Percentiles rank a stretch among this genome's conserved stretches.
Evolutionary conservation across 345 rosid genomes (phyloP).

Genomic region (Acer negundo): DNA sequence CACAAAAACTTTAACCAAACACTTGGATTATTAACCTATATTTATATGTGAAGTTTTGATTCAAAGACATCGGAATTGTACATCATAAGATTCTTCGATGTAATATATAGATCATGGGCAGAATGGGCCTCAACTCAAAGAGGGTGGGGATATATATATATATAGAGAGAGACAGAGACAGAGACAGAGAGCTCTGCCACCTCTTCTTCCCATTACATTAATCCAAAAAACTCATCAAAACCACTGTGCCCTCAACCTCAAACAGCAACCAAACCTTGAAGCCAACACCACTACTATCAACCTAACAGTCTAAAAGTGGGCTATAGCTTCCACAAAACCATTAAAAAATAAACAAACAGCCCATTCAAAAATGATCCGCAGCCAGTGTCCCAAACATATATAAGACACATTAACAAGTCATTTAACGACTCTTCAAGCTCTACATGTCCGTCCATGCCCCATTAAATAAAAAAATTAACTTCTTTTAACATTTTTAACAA

Average conservation of each 20-base stretch:
- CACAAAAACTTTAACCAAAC: background rate
- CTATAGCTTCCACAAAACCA: background rate
- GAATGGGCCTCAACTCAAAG: background rate
- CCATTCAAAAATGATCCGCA: background rate
- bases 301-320: background rate
- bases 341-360: background rate
- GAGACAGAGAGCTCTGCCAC: background rate
- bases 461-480: background rate
- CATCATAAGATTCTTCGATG: background rate
- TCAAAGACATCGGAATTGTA: background rate
- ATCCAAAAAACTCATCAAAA: background rate
- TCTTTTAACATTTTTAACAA: background rate
- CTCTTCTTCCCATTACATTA: background rate
- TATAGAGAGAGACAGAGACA: background rate
- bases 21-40: background rate
- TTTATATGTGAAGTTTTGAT: background rate
- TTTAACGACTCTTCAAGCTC: background rate
- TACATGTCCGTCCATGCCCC: background rate
- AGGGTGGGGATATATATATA: background rate
- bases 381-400: background rate
- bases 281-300: slow-evolving; percentile 4
- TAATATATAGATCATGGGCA: background rate
- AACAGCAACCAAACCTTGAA: background rate
- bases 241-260: background rate
- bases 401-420: background rate